phyloP scores from a whole-genome alignment of 371 early-diverging fungal genomes.

The Haplosporangium sp. region DNA sequence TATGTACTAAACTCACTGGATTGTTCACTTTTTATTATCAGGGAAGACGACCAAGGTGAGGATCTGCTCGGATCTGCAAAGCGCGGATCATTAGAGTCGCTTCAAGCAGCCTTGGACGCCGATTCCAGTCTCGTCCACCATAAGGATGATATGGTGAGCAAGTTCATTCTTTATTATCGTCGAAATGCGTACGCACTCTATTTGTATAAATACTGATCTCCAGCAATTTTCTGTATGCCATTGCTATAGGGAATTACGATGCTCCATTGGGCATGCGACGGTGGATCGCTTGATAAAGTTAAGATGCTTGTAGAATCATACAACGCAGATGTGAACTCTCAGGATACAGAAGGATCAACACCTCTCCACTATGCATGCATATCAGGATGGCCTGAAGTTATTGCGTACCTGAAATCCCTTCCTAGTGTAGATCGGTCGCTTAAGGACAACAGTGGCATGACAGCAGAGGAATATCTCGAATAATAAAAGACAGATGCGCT shows the following conservation, averaged over 20 bases:
- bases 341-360: conserved; percentile 75
- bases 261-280: conserved; percentile 53
- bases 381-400: conserved; percentile 37
- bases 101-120: conserved; percentile 14
- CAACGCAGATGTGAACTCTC: conserved; percentile 58
- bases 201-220: too few species aligned
- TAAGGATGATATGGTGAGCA: conserved; percentile 43
- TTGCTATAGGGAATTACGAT: conserved; percentile 36
- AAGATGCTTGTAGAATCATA: conserved; percentile 30
- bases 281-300: conserved; percentile 45
- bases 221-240: neutral
- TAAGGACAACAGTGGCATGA: conserved; percentile 40
- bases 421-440: conserved; percentile 29
- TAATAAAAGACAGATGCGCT: conserved; percentile 5
- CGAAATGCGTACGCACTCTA: too few species aligned
- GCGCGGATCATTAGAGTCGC: conserved; percentile 22
- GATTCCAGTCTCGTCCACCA: conserved; percentile 18
- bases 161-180: too few species aligned
- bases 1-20: neutral
- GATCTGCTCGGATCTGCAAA: conserved; percentile 30
- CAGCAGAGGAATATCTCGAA: conserved; percentile 37
- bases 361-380: conserved; percentile 71
- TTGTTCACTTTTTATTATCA: neutral
- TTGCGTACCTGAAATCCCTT: conserved; percentile 22
- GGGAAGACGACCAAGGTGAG: conserved; percentile 15